Evolutionary conservation across 2,329 filamentous ascomycete species (phyloP).

Genomic region (Arthrobotrys musiformis): DNA sequence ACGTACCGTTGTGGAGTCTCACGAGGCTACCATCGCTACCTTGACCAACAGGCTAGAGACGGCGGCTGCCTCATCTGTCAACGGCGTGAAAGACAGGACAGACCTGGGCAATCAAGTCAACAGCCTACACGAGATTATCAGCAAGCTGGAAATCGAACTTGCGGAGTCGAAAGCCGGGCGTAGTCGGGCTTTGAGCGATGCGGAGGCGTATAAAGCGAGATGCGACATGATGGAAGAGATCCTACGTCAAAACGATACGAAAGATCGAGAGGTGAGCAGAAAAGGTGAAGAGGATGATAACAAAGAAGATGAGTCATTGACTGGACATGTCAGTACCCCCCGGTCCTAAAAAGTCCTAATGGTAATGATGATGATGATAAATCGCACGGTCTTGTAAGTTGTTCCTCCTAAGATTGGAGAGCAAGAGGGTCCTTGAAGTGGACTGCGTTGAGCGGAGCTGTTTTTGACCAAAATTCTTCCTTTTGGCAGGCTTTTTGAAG

Average conservation of each 20-base stretch:
- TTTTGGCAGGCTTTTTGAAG: conserved; percentile 36
- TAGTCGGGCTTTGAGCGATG: conserved; percentile 35
- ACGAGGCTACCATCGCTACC: conserved; percentile 18
- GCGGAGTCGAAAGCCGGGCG: conserved; percentile 46
- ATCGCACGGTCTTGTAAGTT: conserved; percentile 52
- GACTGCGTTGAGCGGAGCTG: conserved; percentile 7
- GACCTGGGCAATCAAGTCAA: conserved; percentile 37
- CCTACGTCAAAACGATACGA: conserved; percentile 39
- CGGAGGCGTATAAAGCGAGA: conserved; percentile 31
- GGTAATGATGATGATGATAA: conserved; percentile 51
- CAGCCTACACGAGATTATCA: conserved; percentile 6
- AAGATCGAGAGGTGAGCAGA: conserved; percentile 53
- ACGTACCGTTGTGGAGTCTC: conserved; percentile 29
- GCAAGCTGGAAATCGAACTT: conserved; percentile 32
- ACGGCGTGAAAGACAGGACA: conserved; percentile 20
- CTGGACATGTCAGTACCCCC: conserved; percentile 55
- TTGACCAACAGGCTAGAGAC: conserved; percentile 26
- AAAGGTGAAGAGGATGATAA: conserved; percentile 54
- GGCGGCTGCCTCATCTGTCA: conserved; percentile 8
- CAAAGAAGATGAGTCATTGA: conserved; percentile 56
- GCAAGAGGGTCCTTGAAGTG: neutral
- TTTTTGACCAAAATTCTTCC: conserved; percentile 27
- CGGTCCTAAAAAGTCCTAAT: conserved; percentile 47
- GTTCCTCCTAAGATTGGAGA: conserved; percentile 25
- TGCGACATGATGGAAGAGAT: conserved; percentile 52